Evolutionary conservation across 768 basidiomycete genomes (phyloP), one percentile per base, ranked within the genome.

Genomic region (Cyclocybe aegerita): DNA sequence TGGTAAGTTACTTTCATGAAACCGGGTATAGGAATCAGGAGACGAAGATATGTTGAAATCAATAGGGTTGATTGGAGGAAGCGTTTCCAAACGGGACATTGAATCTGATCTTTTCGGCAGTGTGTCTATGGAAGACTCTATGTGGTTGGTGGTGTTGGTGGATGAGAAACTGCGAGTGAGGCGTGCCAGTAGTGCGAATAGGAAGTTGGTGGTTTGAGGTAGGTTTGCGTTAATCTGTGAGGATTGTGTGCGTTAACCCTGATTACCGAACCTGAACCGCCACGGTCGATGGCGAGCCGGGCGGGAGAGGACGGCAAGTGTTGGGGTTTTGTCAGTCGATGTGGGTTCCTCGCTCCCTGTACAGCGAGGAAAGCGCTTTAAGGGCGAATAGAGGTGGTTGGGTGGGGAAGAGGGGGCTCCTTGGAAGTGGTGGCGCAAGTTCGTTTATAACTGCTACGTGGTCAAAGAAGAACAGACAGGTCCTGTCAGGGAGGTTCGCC

Each of bases 401-500:
- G 54, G 60, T 44, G 50, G 48, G 50, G 48, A 56, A 53, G 53
- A 50, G 49, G 46, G 37, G 35, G 41, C 45, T 45, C 39, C 35
- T 49, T 34, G 46, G 31, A 52, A 37, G 41, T 41, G 36, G 44
- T 32, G 41, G 32, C 50, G 38, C 29, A 15, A 34, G n/a, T 38
- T 8, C 23, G 23, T 45, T 52, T 43, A 50, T 34, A 23, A 44
- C 42, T 30, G 46, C 3, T 38, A 35, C 31, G 23, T 15, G 40
- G 31, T 17, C 39, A 46, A 31, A 45, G 34, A 46, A 44, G 45
- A 48, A 41, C 15, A 39, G 35, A 56, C 40, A 53, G 52, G 61
- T 59, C 68, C 65, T 81, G 80, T 86, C 75, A 89, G 72, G 88
- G 87, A 71, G 88, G 89, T 83, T 90, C 86, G 64, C 88, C 88